Evolutionary conservation across 495 filamentous ascomycete genomes (phyloP), one percentile per base, ranked within the genome.

Genomic region (Sporormia fimetaria): DNA sequence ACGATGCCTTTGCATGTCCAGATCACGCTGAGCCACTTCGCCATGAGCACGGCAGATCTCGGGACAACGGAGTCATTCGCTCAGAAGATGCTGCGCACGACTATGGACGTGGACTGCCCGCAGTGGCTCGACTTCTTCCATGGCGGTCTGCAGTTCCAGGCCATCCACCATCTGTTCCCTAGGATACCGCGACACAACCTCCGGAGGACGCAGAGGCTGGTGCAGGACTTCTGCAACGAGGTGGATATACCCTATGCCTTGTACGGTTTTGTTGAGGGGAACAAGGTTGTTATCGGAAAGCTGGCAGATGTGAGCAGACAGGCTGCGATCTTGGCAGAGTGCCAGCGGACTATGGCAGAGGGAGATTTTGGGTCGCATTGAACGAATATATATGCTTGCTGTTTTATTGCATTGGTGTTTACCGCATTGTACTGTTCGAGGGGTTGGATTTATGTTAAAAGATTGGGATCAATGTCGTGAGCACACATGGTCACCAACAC

Each of bases 31-130:
- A 88, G 81, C 7, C 90, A 98, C 63, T 98, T 94, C 59, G 84
- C 87, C 42, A 98, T 96, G 90, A 86, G 79, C 48, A 96, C 90
- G 1, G 74, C 85, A 6, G 90, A 96, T 52, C 66, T 94, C 18
- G 90, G 90, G 1, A 69, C 78, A 3, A 66, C 77, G 40, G 90
- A 98, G 63, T 88, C 81, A 10, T 98, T 96, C 59, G 79, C 90
- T 2, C 90, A 98, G 64, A 85, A 81, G 61, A 95, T 95, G 90
- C 70, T 98, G 34, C 74, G 90, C 41, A 98, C 90, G 8, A 95
- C 90, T 6, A 95, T 95, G 90, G 90, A 98, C 45, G 81, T 98
- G 12, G 88, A 94, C 57, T 98, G 90, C 57, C 84, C 90, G 1
- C 66, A 76, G 21, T 98, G 90, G 90, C 68, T 98, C 12, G 90